phyloP scores from a whole-genome alignment of 73 alveolate genomes.

The Halteria grandinella region DNA sequence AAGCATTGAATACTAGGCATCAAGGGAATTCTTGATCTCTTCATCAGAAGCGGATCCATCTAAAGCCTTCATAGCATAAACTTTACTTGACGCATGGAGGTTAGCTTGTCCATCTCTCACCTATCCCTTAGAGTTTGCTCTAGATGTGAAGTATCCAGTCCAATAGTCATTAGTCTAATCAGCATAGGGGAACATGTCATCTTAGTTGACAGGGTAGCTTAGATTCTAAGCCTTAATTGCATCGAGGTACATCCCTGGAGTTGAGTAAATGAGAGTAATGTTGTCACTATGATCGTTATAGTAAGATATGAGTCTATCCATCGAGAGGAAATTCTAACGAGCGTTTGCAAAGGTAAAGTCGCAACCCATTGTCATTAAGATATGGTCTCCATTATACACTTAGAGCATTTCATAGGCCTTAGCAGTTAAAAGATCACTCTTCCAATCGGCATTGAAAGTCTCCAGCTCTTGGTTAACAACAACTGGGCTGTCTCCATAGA shows the following conservation, averaged over 20 bases:
- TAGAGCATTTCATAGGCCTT: slow-evolving; percentile 50
- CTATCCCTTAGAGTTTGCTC: slow-evolving; percentile 83
- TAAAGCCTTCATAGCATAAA: neutral
- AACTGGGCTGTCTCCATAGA: slow-evolving; percentile 59
- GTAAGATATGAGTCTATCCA: slow-evolving; percentile 69
- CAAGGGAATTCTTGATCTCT: slow-evolving; percentile 76
- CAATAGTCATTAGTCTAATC: slow-evolving; percentile 78
- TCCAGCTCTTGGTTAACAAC: slow-evolving; percentile 49
- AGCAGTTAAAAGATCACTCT: slow-evolving; percentile 50
- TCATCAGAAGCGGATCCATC: slow-evolving; percentile 18
- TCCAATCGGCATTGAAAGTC: slow-evolving; percentile 55
- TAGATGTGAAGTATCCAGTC: slow-evolving; percentile 96
- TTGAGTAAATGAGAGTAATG: slow-evolving; percentile 59
- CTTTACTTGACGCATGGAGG: slow-evolving; percentile 36
- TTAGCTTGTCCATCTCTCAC: slow-evolving; percentile 64
- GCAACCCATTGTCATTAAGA: slow-evolving; percentile 79
- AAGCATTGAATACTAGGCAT: neutral
- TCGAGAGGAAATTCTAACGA: slow-evolving; percentile 55
- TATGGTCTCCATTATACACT: slow-evolving; percentile 68
- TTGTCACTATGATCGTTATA: slow-evolving; percentile 62
- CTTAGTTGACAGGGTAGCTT: slow-evolving; percentile 70
- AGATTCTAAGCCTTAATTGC: slow-evolving; percentile 48
- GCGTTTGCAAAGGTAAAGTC: slow-evolving; percentile 79
- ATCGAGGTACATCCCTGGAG: slow-evolving; percentile 77
- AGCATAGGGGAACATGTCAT: slow-evolving; percentile 87